A percentile compares a stretch with the other conserved stretches of the same genome.
phyloP scores from a whole-genome alignment of 2,329 filamentous ascomycete genomes.

The Huntiella omanensis region DNA sequence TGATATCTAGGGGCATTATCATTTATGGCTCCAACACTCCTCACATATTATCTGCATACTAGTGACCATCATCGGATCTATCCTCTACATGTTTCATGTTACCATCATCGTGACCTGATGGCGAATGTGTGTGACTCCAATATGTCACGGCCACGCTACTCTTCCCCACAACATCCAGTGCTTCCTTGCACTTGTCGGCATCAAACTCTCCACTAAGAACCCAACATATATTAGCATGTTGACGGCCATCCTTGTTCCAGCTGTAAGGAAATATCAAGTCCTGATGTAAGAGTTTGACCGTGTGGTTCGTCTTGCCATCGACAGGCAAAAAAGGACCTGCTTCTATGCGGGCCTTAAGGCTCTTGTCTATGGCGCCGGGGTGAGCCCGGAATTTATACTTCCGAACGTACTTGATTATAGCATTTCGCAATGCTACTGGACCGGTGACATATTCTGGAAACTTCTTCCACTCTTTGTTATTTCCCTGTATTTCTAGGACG shows the following conservation, averaged over 20 bases:
- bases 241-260: constrained; percentile 13
- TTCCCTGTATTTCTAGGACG: constrained; percentile 7
- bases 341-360: constrained; percentile 6
- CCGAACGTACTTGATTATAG: constrained; percentile 10
- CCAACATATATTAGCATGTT: constrained; percentile 13
- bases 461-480: background rate
- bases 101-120: constrained; percentile 6
- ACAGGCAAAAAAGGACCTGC: constrained; percentile 1
- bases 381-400: constrained; percentile 1
- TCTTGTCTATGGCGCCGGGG: background rate
- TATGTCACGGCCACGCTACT: constrained; percentile 16
- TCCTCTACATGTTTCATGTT: constrained; percentile 2
- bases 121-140: constrained; percentile 16
- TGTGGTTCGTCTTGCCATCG: constrained; percentile 4
- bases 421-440: constrained; percentile 11
- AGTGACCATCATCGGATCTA: background rate
- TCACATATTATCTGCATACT: no score
- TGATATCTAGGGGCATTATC: no score
- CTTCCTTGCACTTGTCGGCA: constrained; percentile 13
- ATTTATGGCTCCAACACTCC: no score
- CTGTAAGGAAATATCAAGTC: constrained; percentile 15
- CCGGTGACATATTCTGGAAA: constrained; percentile 11
- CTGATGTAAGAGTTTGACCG: constrained; percentile 14
- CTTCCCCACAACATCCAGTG: constrained; percentile 12
- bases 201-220: constrained; percentile 12